Percentiles rank a stretch among this genome's conserved stretches.
Evolutionary conservation across 768 basidiomycete species (phyloP).

Genomic region (Boletus patriciae): DNA sequence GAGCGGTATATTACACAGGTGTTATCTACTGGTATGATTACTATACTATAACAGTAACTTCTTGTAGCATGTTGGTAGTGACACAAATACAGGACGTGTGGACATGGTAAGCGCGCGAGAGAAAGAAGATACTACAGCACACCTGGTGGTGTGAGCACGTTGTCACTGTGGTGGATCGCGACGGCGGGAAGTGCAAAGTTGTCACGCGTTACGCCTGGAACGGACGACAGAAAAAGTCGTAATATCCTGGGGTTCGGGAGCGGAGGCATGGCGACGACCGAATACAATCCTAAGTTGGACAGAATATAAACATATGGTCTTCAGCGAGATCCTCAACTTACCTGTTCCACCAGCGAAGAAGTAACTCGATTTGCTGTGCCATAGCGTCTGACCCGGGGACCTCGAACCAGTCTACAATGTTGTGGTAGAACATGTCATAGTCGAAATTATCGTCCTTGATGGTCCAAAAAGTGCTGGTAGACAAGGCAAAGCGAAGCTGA

Average conservation of each 20-base stretch:
- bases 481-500: conserved; percentile 17
- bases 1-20: no score
- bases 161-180: no score
- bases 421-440: conserved; percentile 11
- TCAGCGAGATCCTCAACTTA: not conserved
- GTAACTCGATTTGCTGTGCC: not conserved
- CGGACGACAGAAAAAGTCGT: not conserved
- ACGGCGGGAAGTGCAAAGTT: no score
- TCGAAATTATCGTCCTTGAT: not conserved
- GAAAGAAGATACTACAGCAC: no score
- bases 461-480: conserved; percentile 3
- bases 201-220: not conserved
- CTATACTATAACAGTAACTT: no score
- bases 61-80: no score
- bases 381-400: not conserved
- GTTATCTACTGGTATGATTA: no score
- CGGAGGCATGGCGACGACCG: not conserved
- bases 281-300: not conserved
- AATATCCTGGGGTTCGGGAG: not conserved
- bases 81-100: no score
- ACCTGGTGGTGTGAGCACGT: no score
- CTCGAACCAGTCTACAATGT: conserved; percentile 16
- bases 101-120: no score
- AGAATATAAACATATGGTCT: no score
- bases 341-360: conserved; percentile 11